These are phyloP conservation scores for Candida frijolesensis DNA, from an alignment of 1,139 yeast genomes.

Conservation along the genomic window DNA sequence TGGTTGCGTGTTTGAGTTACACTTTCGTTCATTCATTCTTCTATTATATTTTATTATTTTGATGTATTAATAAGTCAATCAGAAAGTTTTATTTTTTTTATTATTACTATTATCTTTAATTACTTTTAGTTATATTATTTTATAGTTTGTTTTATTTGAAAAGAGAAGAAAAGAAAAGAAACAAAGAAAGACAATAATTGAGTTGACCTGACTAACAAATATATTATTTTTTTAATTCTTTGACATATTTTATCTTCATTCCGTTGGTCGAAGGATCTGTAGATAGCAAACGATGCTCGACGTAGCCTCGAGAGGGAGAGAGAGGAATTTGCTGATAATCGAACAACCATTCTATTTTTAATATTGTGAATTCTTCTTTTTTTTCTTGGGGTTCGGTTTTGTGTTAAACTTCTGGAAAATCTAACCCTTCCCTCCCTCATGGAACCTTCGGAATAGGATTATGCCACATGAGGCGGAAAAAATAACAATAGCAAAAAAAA, in stretches of 20 bases:
- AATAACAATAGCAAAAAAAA: neutral
- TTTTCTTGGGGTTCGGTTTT: neutral
- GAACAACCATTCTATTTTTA: neutral
- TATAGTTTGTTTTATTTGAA: slow-evolving; percentile 1
- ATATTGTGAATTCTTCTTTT: neutral
- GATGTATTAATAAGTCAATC: slow-evolving; percentile 3
- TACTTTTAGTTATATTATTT: neutral
- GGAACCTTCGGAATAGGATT: slow-evolving; percentile 1
- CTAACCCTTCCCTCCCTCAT: neutral
- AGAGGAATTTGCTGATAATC: neutral
- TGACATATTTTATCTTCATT: neutral
- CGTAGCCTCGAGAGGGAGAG: neutral
- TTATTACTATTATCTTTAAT: neutral
- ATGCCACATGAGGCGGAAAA: neutral
- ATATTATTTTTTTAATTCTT: neutral
- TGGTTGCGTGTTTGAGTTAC: slow-evolving; percentile 20
- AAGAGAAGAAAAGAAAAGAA: neutral
- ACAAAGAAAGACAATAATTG: neutral
- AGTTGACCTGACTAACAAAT: neutral
- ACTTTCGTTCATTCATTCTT: neutral
- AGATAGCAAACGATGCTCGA: neutral
- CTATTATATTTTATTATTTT: neutral
- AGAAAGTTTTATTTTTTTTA: slow-evolving; percentile 1
- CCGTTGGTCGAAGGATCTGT: neutral
- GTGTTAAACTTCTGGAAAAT: slow-evolving; percentile 1